A percentile compares a stretch with the other conserved stretches of the same genome.
Conservation (phyloP, 768 basidiomycete species). For the Mrakia blollopis region DNA sequence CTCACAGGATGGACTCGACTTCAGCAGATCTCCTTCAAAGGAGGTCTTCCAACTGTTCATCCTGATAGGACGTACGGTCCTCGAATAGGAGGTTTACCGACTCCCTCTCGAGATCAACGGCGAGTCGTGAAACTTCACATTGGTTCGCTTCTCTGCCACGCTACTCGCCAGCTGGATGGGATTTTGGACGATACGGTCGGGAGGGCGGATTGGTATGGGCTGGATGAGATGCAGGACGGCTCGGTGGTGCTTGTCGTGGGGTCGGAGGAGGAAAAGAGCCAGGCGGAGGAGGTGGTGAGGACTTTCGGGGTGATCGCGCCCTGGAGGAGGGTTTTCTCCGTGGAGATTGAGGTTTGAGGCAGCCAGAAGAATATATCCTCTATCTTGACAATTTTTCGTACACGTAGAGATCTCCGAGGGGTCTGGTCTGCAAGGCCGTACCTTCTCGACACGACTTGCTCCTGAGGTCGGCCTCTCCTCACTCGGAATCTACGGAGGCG, state of each 20-base stretch:
- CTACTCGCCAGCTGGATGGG: background rate
- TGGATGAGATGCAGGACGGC: background rate
- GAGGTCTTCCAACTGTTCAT: background rate
- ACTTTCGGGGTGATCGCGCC: background rate
- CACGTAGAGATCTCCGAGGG: too few relatives aligned
- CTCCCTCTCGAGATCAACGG: background rate
- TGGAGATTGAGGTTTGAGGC: background rate
- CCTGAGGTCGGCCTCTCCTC: too few relatives aligned
- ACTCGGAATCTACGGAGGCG: too few relatives aligned
- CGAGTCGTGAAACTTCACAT: background rate
- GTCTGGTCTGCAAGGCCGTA: too few relatives aligned
- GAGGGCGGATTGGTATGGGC: background rate
- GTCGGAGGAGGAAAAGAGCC: slow-evolving; percentile 2
- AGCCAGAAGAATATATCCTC: too few relatives aligned
- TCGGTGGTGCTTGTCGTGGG: background rate
- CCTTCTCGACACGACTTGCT: too few relatives aligned
- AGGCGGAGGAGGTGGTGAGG: background rate
- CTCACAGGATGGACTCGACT: background rate
- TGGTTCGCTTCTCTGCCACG: background rate
- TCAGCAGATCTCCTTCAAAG: background rate
- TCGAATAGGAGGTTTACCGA: background rate
- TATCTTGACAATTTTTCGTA: too few relatives aligned
- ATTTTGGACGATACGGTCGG: background rate
- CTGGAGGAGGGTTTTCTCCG: background rate
- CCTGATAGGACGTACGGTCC: background rate